A percentile compares a stretch with the other conserved stretches of the same genome.
Conservation (phyloP, 495 filamentous ascomycete species). For the Penicillium cinerascens region DNA sequence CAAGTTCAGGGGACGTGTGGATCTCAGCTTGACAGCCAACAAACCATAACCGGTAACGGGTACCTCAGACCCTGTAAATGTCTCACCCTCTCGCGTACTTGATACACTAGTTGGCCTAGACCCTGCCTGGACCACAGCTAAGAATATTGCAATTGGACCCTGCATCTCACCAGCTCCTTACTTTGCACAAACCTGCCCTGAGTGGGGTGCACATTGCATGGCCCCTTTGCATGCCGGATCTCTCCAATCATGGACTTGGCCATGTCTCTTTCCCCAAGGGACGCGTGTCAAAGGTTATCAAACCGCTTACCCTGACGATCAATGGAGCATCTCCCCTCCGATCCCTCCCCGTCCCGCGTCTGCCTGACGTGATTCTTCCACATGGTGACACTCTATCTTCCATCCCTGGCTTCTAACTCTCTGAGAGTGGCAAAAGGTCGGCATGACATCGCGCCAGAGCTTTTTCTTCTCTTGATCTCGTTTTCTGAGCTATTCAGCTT, state of each 20-base stretch:
- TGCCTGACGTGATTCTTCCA: conserved; percentile 12
- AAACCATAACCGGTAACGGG: neutral
- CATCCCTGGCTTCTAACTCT: conserved; percentile 1
- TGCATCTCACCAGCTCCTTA: conserved; percentile 9
- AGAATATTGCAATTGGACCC: conserved; percentile 1
- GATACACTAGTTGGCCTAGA: neutral
- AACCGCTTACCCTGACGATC: conserved; percentile 12
- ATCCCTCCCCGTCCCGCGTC: neutral
- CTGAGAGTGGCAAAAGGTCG: neutral
- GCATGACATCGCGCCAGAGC: neutral
- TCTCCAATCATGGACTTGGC: conserved; percentile 8
- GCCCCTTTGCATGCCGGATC: conserved; percentile 13
- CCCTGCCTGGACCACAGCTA: neutral
- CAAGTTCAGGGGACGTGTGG: neutral
- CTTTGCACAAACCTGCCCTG: neutral
- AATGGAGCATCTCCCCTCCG: conserved; percentile 8
- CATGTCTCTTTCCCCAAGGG: neutral
- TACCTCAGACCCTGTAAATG: neutral
- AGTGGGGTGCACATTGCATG: conserved; percentile 6
- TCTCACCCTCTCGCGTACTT: neutral
- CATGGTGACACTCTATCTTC: conserved; percentile 5
- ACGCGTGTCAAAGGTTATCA: conserved; percentile 13
- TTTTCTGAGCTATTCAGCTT: conserved; percentile 4
- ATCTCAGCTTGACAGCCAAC: neutral
- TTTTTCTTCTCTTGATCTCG: neutral